Conservation (phyloP, 2,329 filamentous ascomycete genomes). For the Calonectria crousiana region DNA sequence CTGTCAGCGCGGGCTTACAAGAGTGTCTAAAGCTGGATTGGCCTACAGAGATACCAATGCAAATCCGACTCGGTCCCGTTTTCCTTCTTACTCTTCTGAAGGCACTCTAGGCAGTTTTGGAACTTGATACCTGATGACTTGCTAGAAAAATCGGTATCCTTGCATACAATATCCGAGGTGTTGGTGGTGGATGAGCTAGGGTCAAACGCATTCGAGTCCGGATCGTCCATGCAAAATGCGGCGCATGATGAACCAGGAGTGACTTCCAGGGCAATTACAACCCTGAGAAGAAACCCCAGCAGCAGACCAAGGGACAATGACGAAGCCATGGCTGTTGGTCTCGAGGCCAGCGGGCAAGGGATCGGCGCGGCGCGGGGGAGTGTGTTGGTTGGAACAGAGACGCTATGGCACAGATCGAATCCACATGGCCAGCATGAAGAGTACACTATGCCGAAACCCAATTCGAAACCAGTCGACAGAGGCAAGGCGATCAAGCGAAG, state of each 20-base stretch:
- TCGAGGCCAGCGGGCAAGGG: background rate
- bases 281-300: constrained; percentile 9
- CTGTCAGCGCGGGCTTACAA: constrained; percentile 2
- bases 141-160: constrained; percentile 54
- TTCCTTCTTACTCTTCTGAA: constrained; percentile 58
- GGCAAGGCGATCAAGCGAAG: background rate
- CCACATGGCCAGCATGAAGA: constrained; percentile 25
- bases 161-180: constrained; percentile 61
- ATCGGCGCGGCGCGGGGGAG: background rate
- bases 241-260: constrained; percentile 66
- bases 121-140: constrained; percentile 58
- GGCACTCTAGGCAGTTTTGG: constrained; percentile 60
- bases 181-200: constrained; percentile 55
- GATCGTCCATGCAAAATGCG: constrained; percentile 58
- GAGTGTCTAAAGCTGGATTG: background rate
- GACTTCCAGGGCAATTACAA: constrained; percentile 55
- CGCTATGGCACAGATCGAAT: constrained; percentile 11
- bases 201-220: constrained; percentile 48
- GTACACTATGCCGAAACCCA: constrained; percentile 10
- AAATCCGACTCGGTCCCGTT: constrained; percentile 56
- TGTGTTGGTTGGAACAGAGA: constrained; percentile 3
- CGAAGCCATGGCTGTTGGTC: constrained; percentile 10
- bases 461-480: constrained; percentile 16
- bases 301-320: background rate
- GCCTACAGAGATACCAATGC: constrained; percentile 62